Percentiles rank a stretch among this genome's conserved stretches.
phyloP scores from a whole-genome alignment of 495 filamentous ascomycete genomes.

The Hypoxylon cercidicola region DNA sequence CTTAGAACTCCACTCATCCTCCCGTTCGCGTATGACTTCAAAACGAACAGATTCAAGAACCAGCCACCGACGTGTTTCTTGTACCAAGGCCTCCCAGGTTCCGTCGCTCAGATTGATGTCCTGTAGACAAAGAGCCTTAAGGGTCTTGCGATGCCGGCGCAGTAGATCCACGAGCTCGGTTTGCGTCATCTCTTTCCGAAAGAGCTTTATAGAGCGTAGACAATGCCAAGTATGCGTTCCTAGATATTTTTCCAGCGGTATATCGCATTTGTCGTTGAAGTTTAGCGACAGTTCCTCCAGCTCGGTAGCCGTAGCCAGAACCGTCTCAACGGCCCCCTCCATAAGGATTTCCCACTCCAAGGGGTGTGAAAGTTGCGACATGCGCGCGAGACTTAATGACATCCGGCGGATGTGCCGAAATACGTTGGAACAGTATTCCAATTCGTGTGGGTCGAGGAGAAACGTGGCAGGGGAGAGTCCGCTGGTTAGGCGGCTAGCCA shows the following conservation, averaged over 20 bases:
- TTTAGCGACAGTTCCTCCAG: not conserved
- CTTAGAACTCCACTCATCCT: not conserved
- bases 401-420: not conserved
- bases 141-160: constrained; percentile 1
- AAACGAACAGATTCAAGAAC: not conserved
- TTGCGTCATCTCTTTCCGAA: not conserved
- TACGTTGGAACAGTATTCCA: not conserved
- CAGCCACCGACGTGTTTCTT: not conserved
- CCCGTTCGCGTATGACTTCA: not conserved
- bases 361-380: not conserved
- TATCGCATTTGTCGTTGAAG: not conserved
- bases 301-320: not conserved
- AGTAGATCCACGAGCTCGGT: not conserved
- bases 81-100: not conserved
- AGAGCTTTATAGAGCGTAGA: not conserved
- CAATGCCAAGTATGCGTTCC: not conserved
- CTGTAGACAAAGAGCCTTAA: constrained; percentile 1
- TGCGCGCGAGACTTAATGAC: not conserved
- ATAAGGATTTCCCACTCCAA: not conserved
- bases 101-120: not conserved
- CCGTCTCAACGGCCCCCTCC: not conserved
- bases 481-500: not conserved
- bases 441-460: not conserved
- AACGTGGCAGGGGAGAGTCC: not conserved
- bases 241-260: not conserved